Conservation (phyloP, 2,329 filamentous ascomycete genomes). For the Herpotrichia juniperi region DNA sequence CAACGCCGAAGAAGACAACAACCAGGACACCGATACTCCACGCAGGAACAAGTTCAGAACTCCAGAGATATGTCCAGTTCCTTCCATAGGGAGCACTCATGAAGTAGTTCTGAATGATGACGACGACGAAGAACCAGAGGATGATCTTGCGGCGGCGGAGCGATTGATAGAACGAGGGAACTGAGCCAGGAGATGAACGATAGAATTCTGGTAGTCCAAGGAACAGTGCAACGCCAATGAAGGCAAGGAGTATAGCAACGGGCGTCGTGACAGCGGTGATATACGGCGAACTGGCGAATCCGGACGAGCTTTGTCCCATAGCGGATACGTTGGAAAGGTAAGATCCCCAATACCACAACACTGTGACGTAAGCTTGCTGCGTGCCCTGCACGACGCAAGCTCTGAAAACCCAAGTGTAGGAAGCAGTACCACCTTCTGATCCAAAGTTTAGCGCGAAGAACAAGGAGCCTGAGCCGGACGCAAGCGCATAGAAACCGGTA, state of each 20-base stretch:
- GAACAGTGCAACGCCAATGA: slow-evolving; percentile 61
- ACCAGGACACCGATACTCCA: slow-evolving; percentile 66
- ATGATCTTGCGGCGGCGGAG: slow-evolving; percentile 68
- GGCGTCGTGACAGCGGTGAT: slow-evolving; percentile 62
- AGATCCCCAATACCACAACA: slow-evolving; percentile 71
- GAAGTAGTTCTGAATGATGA: slow-evolving; percentile 71
- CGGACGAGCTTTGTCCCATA: slow-evolving; percentile 47
- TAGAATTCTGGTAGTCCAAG: slow-evolving; percentile 71
- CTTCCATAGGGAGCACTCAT: slow-evolving; percentile 69
- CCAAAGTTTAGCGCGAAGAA: slow-evolving; percentile 73
- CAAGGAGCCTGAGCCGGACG: slow-evolving; percentile 67
- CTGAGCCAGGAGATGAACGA: slow-evolving; percentile 66
- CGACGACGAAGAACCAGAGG: slow-evolving; percentile 69
- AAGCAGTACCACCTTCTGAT: slow-evolving; percentile 66
- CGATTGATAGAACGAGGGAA: slow-evolving; percentile 69
- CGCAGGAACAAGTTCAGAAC: slow-evolving; percentile 59
- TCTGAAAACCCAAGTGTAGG: slow-evolving; percentile 70
- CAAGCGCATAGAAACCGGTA: slow-evolving; percentile 66
- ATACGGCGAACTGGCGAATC: slow-evolving; percentile 18
- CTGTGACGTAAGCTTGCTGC: slow-evolving; percentile 69
- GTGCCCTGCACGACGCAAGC: slow-evolving; percentile 71
- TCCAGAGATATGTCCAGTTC: slow-evolving; percentile 70
- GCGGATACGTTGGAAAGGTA: slow-evolving; percentile 55
- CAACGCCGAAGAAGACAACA: slow-evolving; percentile 58
- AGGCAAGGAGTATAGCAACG: slow-evolving; percentile 63